Conservation (phyloP, 805 yeast genomes). For the Spathaspora arborariae region DNA sequence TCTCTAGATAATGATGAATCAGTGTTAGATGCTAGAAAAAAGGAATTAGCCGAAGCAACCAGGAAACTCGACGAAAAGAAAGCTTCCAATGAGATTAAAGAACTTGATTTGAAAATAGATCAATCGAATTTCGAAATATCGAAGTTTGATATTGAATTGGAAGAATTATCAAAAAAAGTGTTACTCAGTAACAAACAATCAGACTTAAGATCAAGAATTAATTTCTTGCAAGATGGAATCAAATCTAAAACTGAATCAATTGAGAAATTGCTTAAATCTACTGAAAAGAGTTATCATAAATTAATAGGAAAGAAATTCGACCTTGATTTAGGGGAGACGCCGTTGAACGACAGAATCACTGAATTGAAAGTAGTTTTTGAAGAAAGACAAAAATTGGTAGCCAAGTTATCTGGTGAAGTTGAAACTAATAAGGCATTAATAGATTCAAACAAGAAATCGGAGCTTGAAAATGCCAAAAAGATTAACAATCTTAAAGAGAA, state of each 20-base stretch:
- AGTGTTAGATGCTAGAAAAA: slow-evolving; percentile 43
- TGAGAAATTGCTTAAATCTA: slow-evolving; percentile 20
- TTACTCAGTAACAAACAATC: slow-evolving; percentile 52
- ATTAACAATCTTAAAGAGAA: slow-evolving; percentile 4
- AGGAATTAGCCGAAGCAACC: slow-evolving; percentile 37
- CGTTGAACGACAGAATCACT: slow-evolving; percentile 7
- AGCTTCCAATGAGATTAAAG: slow-evolving; percentile 12
- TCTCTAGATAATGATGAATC: slow-evolving; percentile 36
- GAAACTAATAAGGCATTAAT: slow-evolving; percentile 4
- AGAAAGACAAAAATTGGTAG: slow-evolving; percentile 3
- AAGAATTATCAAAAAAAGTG: slow-evolving; percentile 49
- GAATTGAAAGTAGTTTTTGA: slow-evolving; percentile 5
- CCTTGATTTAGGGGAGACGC: slow-evolving; percentile 1
- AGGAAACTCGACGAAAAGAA: slow-evolving; percentile 24
- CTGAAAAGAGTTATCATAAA: slow-evolving; percentile 17
- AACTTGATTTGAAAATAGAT: slow-evolving; percentile 26
- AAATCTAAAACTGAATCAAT: slow-evolving; percentile 25
- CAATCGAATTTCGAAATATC: slow-evolving; percentile 32
- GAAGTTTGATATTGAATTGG: slow-evolving; percentile 38
- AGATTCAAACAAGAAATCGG: slow-evolving; percentile 1
- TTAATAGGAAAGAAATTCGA: slow-evolving; percentile 13
- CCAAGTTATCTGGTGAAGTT: slow-evolving; percentile 6
- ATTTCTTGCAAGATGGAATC: slow-evolving; percentile 40
- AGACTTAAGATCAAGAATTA: slow-evolving; percentile 53
- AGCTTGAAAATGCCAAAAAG: slow-evolving; percentile 1